Conservation (phyloP, 257 asterid genomes). For the Primulina huaijiensis region DNA sequence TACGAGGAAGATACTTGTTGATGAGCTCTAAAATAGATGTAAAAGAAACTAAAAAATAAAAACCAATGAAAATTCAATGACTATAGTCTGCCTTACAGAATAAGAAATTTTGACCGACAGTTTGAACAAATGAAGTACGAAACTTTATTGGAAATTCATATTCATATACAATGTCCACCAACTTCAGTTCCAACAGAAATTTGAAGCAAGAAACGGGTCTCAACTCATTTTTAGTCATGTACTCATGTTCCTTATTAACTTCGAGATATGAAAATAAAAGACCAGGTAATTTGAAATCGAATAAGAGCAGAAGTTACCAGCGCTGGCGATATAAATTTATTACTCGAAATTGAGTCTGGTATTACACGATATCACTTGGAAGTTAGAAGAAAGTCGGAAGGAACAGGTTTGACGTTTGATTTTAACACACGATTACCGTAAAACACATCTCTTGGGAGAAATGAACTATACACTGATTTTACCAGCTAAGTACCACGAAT, state of each 20-base stretch:
- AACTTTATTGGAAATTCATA: background rate
- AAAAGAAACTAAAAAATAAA: background rate
- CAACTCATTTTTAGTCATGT: background rate
- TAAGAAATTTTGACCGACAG: too few species aligned
- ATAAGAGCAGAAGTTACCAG: slow-evolving; percentile 4
- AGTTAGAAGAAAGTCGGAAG: slow-evolving; percentile 11
- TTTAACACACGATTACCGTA: slow-evolving; percentile 21
- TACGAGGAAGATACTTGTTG: background rate
- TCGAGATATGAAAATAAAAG: background rate
- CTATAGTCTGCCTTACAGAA: too few species aligned
- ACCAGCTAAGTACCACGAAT: slow-evolving; percentile 94
- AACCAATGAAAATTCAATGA: too few species aligned
- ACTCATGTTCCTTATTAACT: background rate
- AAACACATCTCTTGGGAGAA: slow-evolving; percentile 18
- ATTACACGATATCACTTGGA: slow-evolving; percentile 25
- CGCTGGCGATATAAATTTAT: slow-evolving; percentile 14
- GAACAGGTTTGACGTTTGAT: slow-evolving; percentile 21
- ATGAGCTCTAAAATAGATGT: background rate
- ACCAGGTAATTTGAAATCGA: background rate
- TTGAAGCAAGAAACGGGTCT: background rate
- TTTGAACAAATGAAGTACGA: too few species aligned
- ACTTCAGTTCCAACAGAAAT: background rate
- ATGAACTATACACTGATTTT: slow-evolving; percentile 54
- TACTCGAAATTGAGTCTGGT: slow-evolving; percentile 19
- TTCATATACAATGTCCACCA: slow-evolving; percentile 1